Evolutionary conservation across 352 stramenopile species (phyloP).

Genomic region (Peronospora farinosa): DNA sequence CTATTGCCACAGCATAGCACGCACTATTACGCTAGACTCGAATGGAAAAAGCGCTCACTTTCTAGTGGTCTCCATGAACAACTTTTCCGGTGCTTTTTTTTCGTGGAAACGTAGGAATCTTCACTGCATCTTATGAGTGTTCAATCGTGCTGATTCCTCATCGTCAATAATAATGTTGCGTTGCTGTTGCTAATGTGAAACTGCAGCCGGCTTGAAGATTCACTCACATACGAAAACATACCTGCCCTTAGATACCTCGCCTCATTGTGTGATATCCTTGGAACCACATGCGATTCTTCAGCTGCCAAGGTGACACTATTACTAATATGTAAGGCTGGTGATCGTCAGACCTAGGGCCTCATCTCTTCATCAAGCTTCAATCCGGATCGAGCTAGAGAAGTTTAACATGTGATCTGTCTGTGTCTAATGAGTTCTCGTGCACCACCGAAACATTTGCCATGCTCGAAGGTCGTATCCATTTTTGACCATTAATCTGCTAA

Average conservation of each 20-base stretch:
- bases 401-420: constrained; percentile 14
- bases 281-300: constrained; percentile 1
- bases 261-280: background rate
- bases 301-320: constrained; percentile 1
- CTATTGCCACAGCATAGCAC: constrained; percentile 3
- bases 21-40: background rate
- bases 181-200: constrained; percentile 2
- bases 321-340: background rate
- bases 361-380: background rate
- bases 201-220: background rate
- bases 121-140: background rate
- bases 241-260: background rate
- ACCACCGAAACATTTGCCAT: constrained; percentile 19
- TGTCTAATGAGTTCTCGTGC: constrained; percentile 13
- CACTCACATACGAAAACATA: constrained; percentile 6
- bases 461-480: constrained; percentile 11
- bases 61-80: background rate
- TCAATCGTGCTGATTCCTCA: constrained; percentile 1
- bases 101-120: background rate
- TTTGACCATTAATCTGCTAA: constrained; percentile 4
- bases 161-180: constrained; percentile 14
- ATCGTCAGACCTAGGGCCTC: background rate
- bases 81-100: too few species aligned
- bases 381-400: too few species aligned
- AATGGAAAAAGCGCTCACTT: background rate